Conservation (phyloP, 768 basidiomycete species). For the Termitomyces sp. region DNA sequence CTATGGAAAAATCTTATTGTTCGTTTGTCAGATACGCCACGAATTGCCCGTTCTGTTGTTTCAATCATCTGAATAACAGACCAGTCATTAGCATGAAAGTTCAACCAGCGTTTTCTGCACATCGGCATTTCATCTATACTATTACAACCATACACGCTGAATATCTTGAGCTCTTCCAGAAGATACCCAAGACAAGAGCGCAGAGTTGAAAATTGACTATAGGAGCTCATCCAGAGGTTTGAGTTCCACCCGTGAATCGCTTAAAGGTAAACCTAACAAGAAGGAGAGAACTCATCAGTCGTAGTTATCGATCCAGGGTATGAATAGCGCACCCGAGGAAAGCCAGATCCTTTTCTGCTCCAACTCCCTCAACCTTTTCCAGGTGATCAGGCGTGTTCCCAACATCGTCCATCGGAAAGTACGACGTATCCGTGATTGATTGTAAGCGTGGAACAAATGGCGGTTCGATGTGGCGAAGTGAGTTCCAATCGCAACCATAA, state of each 20-base stretch:
- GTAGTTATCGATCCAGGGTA: background rate
- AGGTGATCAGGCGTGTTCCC: slow-evolving; percentile 60
- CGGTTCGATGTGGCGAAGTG: slow-evolving; percentile 88
- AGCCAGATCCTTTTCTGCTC: slow-evolving; percentile 63
- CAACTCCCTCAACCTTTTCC: slow-evolving; percentile 54
- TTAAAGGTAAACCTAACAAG: slow-evolving; percentile 75
- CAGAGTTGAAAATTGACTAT: background rate
- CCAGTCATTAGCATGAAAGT: background rate
- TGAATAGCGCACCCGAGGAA: slow-evolving; percentile 48
- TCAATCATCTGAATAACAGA: background rate
- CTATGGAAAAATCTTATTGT: background rate
- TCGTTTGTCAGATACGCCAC: no score
- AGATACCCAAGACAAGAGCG: background rate
- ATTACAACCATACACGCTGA: background rate
- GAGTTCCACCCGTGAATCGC: slow-evolving; percentile 45
- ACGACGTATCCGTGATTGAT: slow-evolving; percentile 89
- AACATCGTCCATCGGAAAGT: slow-evolving; percentile 95
- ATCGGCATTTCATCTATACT: background rate
- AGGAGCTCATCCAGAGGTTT: slow-evolving; percentile 15
- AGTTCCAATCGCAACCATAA: slow-evolving; percentile 90
- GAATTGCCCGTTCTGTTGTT: background rate
- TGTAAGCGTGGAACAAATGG: slow-evolving; percentile 93
- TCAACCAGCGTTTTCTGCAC: background rate
- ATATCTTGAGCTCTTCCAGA: background rate
- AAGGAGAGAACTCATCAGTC: background rate